These are phyloP conservation scores for Aspergillus pseudoterreus DNA, from an alignment of 2,329 filamentous ascomycete species.

Conservation along the genomic window DNA sequence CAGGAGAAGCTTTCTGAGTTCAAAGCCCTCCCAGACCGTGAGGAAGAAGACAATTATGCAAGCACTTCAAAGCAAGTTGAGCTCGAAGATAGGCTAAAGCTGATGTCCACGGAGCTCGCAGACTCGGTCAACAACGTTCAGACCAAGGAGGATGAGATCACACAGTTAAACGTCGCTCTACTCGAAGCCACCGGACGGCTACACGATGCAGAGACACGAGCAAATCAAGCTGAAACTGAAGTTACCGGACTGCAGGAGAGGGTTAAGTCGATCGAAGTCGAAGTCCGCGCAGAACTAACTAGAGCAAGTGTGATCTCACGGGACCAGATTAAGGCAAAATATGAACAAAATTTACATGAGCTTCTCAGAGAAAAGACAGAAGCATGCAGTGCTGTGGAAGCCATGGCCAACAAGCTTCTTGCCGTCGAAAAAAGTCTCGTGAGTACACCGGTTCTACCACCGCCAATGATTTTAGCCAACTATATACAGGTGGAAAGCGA, in stretches of 20 bases:
- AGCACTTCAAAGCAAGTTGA: conserved; percentile 19
- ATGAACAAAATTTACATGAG: conserved; percentile 27
- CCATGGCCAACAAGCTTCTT: conserved; percentile 18
- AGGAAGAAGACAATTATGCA: conserved; percentile 22
- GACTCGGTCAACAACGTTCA: not conserved
- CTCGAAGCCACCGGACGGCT: conserved; percentile 13
- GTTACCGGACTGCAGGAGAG: conserved; percentile 19
- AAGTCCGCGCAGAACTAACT: conserved; percentile 28
- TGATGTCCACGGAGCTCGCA: conserved; percentile 3
- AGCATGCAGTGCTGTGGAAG: conserved; percentile 15
- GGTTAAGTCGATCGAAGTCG: conserved; percentile 18
- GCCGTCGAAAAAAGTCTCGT: conserved; percentile 23
- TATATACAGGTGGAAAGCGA: conserved; percentile 17
- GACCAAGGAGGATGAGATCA: not conserved
- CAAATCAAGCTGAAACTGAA: conserved; percentile 19
- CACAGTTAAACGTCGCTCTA: conserved; percentile 17
- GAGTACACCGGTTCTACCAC: no score
- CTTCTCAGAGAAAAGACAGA: conserved; percentile 24
- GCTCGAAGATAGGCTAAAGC: conserved; percentile 24
- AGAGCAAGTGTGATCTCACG: conserved; percentile 27
- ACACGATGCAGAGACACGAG: conserved; percentile 15
- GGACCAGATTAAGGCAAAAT: conserved; percentile 24
- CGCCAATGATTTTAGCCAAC: conserved; percentile 10
- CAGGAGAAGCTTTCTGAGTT: conserved; percentile 16
- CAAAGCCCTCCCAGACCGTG: conserved; percentile 16